Base-by-base conservation (phyloP, 345 rosid genomes). In the Reutealis trisperma region DNA sequence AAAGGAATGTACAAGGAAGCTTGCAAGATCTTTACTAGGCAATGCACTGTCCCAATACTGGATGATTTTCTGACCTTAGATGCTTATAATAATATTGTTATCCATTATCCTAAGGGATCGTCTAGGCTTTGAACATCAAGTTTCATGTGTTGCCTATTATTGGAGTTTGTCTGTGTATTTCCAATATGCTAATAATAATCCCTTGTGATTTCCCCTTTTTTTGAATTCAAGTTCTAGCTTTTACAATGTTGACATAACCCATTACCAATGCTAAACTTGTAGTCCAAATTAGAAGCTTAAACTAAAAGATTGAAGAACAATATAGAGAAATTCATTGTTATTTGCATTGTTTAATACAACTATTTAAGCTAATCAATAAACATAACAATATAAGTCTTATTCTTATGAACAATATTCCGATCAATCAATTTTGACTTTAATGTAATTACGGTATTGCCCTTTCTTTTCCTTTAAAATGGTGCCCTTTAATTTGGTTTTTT, bases 31-130 rank as follows among this genome's bases (percentile, higher is more conserved):
- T 93, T 96, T 83, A 78, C 88, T 12, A 77, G 90, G 67, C 97
- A 92, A 83, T 93, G 99, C 81, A 87, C 83, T 13, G 88, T 91
- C 4, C 10, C 78, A 0, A 78, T 77, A 41, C 79, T 93, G 30
- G 99, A 93, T 71, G 97, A 96, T 80, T 96, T 93, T 71, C 92
- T 93, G n/a, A 96, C 94, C 16, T 90, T 91, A 9, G 89, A 87
- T 75, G 95, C 89, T 5, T 92, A 93, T 30, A 87, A 92, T 80
- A 80, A 82, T 73, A 91, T 92, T 71, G 97, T 88, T 27, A 44
- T 85, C 19, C 90, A 89, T 73, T 72, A 89, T 66, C 98, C 97
- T 2, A 77, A 64, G 82, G 85, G 68, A 37, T 34, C 73, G 27
- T 84, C 97, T 61, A 88, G 74, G 84, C 93, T 92, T 68, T 93